Percentiles rank a stretch among this genome's conserved stretches.
Evolutionary conservation across 805 yeast species (phyloP).

Genomic region (Yarrowia sp.): DNA sequence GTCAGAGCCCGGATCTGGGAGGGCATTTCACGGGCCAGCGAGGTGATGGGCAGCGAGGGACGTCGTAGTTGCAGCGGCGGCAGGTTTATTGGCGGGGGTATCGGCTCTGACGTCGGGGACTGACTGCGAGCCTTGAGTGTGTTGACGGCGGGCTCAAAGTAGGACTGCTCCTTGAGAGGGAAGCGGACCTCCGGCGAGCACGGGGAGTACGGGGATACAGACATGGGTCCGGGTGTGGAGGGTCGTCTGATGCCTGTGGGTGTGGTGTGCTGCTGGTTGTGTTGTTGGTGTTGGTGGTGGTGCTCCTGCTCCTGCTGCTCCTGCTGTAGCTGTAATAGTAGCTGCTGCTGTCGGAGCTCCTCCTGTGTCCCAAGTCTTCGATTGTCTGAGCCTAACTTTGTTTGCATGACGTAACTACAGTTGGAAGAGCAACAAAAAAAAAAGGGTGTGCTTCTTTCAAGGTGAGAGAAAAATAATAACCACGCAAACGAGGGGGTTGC

Average conservation of each 20-base stretch:
- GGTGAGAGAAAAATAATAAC: neutral
- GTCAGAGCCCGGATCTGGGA: constrained; percentile 6
- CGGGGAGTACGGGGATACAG: constrained; percentile 25
- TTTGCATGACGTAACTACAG: constrained; percentile 18
- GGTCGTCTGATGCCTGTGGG: neutral
- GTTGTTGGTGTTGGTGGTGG: neutral
- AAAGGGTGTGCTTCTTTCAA: neutral
- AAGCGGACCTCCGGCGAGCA: constrained; percentile 25
- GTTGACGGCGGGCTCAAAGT: constrained; percentile 2
- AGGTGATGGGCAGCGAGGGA: constrained; percentile 10
- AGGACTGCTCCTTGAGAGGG: constrained; percentile 16
- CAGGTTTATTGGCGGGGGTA: neutral
- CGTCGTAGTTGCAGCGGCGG: constrained; percentile 1
- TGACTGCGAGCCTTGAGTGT: constrained; percentile 10
- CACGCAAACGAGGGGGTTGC: neutral
- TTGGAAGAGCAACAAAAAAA: constrained; percentile 4
- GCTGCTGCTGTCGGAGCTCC: neutral
- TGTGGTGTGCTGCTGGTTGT: neutral
- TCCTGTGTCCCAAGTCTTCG: constrained; percentile 8
- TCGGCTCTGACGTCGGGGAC: constrained; percentile 14
- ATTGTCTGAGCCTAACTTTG: constrained; percentile 21
- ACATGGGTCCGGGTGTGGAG: neutral
- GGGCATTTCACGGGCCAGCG: constrained; percentile 19
- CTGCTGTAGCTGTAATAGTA: neutral
- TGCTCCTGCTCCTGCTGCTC: neutral